phyloP scores from a whole-genome alignment of 345 rosid genomes.

The Combretum micranthum region DNA sequence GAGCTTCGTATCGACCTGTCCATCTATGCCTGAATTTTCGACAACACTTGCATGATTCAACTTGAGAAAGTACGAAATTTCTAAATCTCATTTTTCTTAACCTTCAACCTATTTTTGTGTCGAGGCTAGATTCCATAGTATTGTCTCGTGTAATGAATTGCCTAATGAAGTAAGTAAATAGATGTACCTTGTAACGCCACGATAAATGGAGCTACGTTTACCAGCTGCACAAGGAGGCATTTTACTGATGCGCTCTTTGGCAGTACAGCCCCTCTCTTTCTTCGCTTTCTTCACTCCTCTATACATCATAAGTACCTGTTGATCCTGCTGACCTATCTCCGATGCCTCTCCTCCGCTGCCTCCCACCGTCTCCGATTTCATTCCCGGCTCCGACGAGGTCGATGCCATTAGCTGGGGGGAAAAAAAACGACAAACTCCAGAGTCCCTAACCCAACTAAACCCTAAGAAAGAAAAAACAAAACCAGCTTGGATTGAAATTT shows the following conservation, averaged over 20 bases:
- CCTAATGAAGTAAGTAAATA: not conserved
- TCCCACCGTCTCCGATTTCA: conserved; percentile 50
- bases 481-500: conserved; percentile 11
- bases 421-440: conserved; percentile 2
- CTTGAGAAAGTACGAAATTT: no score
- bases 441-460: conserved; percentile 6
- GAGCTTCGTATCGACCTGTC: conserved; percentile 99
- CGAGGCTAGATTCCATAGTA: no score
- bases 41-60: conserved; percentile 6
- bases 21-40: conserved; percentile 72
- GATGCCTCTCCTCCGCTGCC: conserved; percentile 15
- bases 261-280: conserved; percentile 96
- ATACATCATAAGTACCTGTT: conserved; percentile 45
- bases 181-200: conserved; percentile 90
- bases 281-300: conserved; percentile 85
- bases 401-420: conserved; percentile 63
- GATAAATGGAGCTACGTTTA: conserved; percentile 97
- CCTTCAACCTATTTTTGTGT: no score
- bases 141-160: no score
- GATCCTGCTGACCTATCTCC: conserved; percentile 36
- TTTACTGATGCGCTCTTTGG: conserved; percentile 96
- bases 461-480: conserved; percentile 28
- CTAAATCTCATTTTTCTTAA: no score
- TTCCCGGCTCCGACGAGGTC: conserved; percentile 76
- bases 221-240: conserved; percentile 99